Base-by-base conservation (phyloP, 1,284 basidiomycete species). In the Mycosarcoma maydis region DNA sequence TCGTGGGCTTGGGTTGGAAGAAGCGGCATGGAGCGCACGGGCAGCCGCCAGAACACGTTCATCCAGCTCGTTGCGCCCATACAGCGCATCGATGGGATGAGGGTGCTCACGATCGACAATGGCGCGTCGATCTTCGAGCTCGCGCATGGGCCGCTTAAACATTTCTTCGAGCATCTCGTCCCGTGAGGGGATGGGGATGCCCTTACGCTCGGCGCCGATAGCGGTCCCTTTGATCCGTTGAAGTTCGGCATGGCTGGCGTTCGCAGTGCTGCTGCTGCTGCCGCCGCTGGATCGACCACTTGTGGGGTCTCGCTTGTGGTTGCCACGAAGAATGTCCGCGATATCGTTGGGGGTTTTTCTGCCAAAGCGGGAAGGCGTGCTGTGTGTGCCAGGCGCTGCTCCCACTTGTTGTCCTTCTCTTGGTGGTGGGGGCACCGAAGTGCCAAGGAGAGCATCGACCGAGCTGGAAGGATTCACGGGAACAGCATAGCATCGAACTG, bases 401-500 rank as follows among this genome's bases (percentile, higher is more conserved):
- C 50, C 48, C 10, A 38, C 45, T 20, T 61, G 46, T 3, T 55
- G 39, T 2, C 55, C 46, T 32, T 64, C 64, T n/a, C 48, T 26
- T 0, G 77, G 77, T 6, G 76, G 49, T 30, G 73, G 66, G 11
- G 77, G 77, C 1, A 73, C 50, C 3, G 68, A 64, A 0, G 69
- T 70, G 17, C 77, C 77, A 3, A 76, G 65, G 13, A 76, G 61
- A 4, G 73, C 72, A 42, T 79, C 77, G 39, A 79, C 76, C 16
- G 68, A 72, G 39, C 67, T 64, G 5, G 57, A 52, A 8, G 70
- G 64, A 36, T 78, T 78, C 29, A 79, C 65, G 6, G 76, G 77
- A 13, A 67, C 56, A 14, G 76, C 76, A 27, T 66, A 64, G 30
- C 14, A 16, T 16, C 61, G 55, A 3, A 38, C 4, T 16, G 34